Conservation (phyloP, 768 basidiomycete species). For the Termitomyces sp. region DNA sequence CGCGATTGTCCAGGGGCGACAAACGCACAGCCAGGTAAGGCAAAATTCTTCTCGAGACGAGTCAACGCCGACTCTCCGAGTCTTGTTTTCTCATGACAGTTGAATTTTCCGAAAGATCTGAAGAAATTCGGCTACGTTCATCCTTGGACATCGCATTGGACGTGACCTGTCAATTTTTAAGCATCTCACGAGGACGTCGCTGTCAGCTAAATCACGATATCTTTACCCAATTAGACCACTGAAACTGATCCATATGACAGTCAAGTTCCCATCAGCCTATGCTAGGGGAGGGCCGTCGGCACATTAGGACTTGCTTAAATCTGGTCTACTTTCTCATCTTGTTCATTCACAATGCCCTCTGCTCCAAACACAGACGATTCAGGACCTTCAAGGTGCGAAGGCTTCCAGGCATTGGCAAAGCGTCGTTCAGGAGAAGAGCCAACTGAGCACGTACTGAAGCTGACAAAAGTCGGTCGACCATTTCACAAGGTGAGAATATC, state of each 20-base stretch:
- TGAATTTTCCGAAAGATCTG: background rate
- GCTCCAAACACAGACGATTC: constrained; percentile 1
- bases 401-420: background rate
- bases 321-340: background rate
- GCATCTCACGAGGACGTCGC: background rate
- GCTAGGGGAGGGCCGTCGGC: background rate
- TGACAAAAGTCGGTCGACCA: constrained; percentile 10
- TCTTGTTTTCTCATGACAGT: background rate
- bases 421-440: background rate
- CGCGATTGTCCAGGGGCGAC: background rate
- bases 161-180: constrained; percentile 2
- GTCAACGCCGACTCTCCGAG: background rate
- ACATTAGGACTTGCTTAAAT: background rate
- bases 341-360: background rate
- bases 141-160: background rate
- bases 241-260: constrained; percentile 11
- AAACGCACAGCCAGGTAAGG: background rate
- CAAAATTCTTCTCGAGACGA: background rate
- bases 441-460: constrained; percentile 8
- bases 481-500: constrained; percentile 9
- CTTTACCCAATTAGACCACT: constrained; percentile 5
- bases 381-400: background rate
- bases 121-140: background rate
- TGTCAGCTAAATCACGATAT: constrained; percentile 9
- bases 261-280: constrained; percentile 2